Evolutionary conservation across 2,329 filamentous ascomycete genomes (phyloP).

Genomic region (Cordyceps javanica): DNA sequence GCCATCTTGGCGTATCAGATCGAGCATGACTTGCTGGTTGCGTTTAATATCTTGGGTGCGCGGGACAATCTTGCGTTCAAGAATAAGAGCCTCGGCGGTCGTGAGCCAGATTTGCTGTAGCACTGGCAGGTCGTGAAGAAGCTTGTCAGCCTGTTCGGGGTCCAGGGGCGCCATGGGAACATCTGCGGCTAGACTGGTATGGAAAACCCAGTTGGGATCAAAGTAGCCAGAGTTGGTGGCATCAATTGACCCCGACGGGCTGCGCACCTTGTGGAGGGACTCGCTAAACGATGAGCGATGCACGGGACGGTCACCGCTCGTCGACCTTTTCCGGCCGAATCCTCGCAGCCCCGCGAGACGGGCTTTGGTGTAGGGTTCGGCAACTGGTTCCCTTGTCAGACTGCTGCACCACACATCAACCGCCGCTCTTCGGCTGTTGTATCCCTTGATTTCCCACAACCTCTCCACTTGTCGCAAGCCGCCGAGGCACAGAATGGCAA

Average conservation of each 20-base stretch:
- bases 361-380: constrained; percentile 40
- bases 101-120: constrained; percentile 57
- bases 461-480: constrained; percentile 57
- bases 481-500: constrained; percentile 53
- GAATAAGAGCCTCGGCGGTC: constrained; percentile 56
- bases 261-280: constrained; percentile 19
- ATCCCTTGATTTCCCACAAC: constrained; percentile 62
- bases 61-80: constrained; percentile 53
- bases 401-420: constrained; percentile 56
- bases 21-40: constrained; percentile 55
- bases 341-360: constrained; percentile 43
- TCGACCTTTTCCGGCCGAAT: constrained; percentile 54
- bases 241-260: constrained; percentile 26
- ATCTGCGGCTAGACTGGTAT: constrained; percentile 54
- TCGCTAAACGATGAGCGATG: constrained; percentile 20
- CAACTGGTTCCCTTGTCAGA: constrained; percentile 37
- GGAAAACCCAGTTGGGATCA: constrained; percentile 43
- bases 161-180: constrained; percentile 54
- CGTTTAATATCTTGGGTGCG: constrained; percentile 55
- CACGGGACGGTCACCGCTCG: constrained; percentile 20
- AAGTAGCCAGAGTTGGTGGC: constrained; percentile 22
- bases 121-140: constrained; percentile 50
- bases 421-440: constrained; percentile 51
- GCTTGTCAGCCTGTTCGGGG: constrained; percentile 41
- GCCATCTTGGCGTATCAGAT: constrained; percentile 58